Evolutionary conservation across 805 yeast species (phyloP), one percentile per base, ranked within the genome.

Genomic region (Lipomyces sp.): DNA sequence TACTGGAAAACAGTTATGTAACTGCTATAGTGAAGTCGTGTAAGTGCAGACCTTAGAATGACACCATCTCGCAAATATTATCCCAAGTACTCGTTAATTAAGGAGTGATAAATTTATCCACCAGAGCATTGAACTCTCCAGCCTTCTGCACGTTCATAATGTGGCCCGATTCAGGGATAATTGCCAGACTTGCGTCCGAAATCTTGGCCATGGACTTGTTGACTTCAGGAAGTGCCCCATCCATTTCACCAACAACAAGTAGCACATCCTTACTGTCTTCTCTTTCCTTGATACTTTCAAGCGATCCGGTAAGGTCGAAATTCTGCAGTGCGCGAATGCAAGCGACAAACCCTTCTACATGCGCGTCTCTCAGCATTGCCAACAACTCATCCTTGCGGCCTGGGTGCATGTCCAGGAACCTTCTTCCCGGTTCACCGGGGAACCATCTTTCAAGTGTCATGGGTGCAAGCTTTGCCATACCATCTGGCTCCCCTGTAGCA

Each of bases 391-490:
- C 45, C 35, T 39, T 64, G 18, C 71, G 64, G 8, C 15, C 24
- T 4, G 57, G 11, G 35, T 68, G 59, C 53, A 30, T 57, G 10
- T 45, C 50, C 32, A 64, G 53, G 50, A 65, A 68, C 60, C 35
- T 34, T 29, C 39, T 42, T 4, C 71, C 70, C 42, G 42, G 42
- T 3, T 54, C 59, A 24, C 64, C 69, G 2, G 71, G 71, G 35
- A 68, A 68, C 71, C 71, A 68, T 15, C 70, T 53, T 15, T 54
- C 67, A 45, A 68, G 48, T 2, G 71, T 66, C 42, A 29, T 13
- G 10, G 61, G 59, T 24, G 71, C 71, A 5, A 68, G 64, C 7
- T 53, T 64, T 6, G 59, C 35, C 70, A 68, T 68, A 18, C 71
- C 71, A 4, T 66, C 53, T 8, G 54, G 61, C 8, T 24, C 57